Conservation (phyloP, 805 yeast genomes). For the Kurtzmaniella cleridarum region DNA sequence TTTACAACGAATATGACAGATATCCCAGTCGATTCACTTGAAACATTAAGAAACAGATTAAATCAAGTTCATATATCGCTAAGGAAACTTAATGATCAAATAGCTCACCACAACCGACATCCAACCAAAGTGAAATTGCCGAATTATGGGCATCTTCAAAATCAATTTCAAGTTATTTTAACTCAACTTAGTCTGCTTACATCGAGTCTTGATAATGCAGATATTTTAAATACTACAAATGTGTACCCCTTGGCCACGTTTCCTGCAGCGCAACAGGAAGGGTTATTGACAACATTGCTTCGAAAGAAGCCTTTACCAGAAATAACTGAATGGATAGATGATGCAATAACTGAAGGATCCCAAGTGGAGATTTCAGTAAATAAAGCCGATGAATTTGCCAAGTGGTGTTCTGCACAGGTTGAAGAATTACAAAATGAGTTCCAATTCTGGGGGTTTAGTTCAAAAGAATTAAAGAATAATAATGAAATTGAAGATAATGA, state of each 20-base stretch:
- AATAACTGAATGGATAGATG: constrained; percentile 77
- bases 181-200: constrained; percentile 83
- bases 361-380: constrained; percentile 17
- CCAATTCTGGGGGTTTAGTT: constrained; percentile 57
- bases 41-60: constrained; percentile 34
- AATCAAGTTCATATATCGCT: constrained; percentile 40
- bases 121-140: constrained; percentile 34
- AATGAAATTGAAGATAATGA: constrained; percentile 29
- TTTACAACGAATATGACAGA: constrained; percentile 13
- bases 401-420: constrained; percentile 58
- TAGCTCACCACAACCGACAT: constrained; percentile 29
- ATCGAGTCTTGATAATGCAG: constrained; percentile 57
- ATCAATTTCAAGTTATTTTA: constrained; percentile 75
- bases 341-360: constrained; percentile 13
- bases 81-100: constrained; percentile 32
- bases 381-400: constrained; percentile 60
- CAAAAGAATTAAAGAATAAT: constrained; percentile 41
- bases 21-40: constrained; percentile 33
- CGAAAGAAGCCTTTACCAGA: constrained; percentile 89
- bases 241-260: constrained; percentile 81
- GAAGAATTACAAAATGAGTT: constrained; percentile 50
- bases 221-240: constrained; percentile 57
- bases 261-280: constrained; percentile 81
- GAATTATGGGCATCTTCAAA: constrained; percentile 63
- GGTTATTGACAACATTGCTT: constrained; percentile 73